Evolutionary conservation across 176 grass and related monocot species (phyloP).

Genomic region (Dactylis glomerata): DNA sequence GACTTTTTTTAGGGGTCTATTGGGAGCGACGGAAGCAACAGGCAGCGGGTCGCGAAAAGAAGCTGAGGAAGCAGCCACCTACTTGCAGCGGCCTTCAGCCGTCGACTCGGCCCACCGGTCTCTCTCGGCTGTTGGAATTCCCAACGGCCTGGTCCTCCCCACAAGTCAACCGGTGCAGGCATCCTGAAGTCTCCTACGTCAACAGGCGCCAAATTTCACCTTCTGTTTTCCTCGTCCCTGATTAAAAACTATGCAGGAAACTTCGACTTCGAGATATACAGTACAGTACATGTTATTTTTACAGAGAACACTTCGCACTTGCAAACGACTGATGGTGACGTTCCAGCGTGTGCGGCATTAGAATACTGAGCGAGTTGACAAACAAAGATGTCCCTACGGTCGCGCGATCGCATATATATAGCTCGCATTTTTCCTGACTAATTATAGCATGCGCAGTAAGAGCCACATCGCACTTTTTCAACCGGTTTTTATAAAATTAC

Average conservation of each 20-base stretch:
- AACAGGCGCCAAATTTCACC: background rate
- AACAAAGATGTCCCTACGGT: background rate
- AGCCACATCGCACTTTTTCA: background rate
- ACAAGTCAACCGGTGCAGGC: background rate
- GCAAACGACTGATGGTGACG: background rate
- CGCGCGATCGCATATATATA: background rate
- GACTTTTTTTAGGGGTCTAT: no score
- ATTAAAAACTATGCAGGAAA: background rate
- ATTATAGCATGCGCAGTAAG: constrained; percentile 1
- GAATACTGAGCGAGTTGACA: background rate
- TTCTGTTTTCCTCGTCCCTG: background rate
- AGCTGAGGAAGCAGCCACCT: background rate
- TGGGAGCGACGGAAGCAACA: background rate
- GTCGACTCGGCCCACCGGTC: background rate
- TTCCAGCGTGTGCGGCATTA: background rate
- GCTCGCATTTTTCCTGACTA: no score
- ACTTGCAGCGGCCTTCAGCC: background rate
- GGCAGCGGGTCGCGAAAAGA: background rate
- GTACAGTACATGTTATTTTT: background rate
- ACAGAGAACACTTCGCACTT: background rate
- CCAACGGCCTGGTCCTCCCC: background rate
- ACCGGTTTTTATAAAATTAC: background rate
- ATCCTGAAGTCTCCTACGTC: background rate
- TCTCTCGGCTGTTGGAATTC: constrained; percentile 25
- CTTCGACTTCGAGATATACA: background rate